Conservation (phyloP, 2,329 filamentous ascomycete species). For the Fusarium agapanthi region DNA sequence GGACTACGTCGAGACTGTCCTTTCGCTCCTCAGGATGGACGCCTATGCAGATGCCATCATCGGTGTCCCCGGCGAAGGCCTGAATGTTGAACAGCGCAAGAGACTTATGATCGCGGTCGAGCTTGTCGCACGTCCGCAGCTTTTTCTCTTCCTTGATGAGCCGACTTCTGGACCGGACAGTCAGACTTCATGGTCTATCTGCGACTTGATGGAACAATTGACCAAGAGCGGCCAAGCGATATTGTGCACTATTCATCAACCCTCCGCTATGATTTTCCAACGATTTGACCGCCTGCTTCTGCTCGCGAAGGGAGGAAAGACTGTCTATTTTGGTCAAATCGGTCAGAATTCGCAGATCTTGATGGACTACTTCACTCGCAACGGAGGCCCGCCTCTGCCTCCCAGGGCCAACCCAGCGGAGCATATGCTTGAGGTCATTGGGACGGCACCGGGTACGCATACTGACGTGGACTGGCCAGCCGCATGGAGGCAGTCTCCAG, state of each 20-base stretch:
- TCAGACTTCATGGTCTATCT: conserved; percentile 67
- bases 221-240: conserved; percentile 59
- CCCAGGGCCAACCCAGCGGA: conserved; percentile 71
- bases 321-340: conserved; percentile 74
- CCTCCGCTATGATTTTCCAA: conserved; percentile 55
- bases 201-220: conserved; percentile 65
- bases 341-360: conserved; percentile 63
- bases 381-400: conserved; percentile 64
- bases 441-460: conserved; percentile 58
- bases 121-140: conserved; percentile 60
- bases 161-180: conserved; percentile 67
- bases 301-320: conserved; percentile 45
- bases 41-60: conserved; percentile 70
- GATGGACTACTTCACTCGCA: conserved; percentile 67
- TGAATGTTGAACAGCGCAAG: conserved; percentile 68
- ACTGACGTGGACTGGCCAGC: conserved; percentile 50
- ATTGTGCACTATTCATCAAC: conserved; percentile 39
- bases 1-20: conserved; percentile 81
- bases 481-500: conserved; percentile 47
- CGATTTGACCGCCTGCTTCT: conserved; percentile 32
- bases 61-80: conserved; percentile 64
- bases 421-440: conserved; percentile 66
- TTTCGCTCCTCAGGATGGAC: conserved; percentile 68
- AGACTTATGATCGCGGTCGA: conserved; percentile 66
- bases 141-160: conserved; percentile 68